These are phyloP conservation scores for Plasmodium vivax DNA, from an alignment of 169 alveolate species.

Conservation along the genomic window DNA sequence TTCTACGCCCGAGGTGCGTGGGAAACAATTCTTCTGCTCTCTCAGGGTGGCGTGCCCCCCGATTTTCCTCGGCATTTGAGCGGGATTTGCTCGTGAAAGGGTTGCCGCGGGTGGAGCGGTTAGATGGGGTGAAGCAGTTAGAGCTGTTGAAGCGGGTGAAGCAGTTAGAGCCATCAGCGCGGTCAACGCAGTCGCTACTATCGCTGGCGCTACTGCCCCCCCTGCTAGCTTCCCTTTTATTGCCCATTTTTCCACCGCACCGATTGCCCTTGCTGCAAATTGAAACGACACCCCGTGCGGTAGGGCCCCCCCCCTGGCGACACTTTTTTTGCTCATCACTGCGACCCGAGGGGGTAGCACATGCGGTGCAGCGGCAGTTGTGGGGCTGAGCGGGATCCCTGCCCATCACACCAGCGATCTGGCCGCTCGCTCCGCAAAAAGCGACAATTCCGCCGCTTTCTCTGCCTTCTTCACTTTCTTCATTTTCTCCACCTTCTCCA, in stretches of 20 bases:
- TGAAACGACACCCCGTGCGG: background rate
- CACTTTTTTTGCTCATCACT: background rate
- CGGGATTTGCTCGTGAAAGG: background rate
- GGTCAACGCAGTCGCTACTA: background rate
- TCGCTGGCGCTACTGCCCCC: background rate
- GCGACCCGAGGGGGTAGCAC: background rate
- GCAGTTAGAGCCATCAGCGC: too few species aligned
- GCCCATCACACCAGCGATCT: background rate
- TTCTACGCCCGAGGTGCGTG: background rate
- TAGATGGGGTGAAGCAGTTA: background rate
- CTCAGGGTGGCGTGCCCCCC: slow-evolving; percentile 3
- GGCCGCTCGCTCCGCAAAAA: background rate
- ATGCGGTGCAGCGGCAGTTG: background rate
- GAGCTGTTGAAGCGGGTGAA: background rate
- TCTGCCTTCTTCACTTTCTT: background rate
- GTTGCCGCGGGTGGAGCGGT: background rate
- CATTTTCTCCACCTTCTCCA: background rate
- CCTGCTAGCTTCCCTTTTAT: background rate
- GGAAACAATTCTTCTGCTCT: background rate
- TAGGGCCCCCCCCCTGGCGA: background rate
- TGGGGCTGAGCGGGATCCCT: background rate
- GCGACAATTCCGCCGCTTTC: background rate
- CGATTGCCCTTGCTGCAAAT: background rate
- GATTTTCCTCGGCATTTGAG: slow-evolving; percentile 7
- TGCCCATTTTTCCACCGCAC: background rate